Evolutionary conservation across 257 asterid genomes (phyloP), one percentile per base, ranked within the genome.

Genomic region (Nicotiana sylvestris): DNA sequence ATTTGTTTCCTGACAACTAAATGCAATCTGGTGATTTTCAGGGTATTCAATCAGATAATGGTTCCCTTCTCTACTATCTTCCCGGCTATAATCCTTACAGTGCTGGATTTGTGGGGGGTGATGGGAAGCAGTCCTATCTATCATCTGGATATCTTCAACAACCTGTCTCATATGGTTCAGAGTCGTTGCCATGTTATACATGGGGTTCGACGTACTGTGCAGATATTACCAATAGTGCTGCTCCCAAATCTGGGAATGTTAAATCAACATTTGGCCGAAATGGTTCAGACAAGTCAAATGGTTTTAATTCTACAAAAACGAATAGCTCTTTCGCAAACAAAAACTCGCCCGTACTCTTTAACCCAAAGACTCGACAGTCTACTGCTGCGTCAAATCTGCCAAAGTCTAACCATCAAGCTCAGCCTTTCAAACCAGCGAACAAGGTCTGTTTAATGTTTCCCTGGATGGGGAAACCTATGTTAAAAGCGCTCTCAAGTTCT

Each of bases 11-110:
- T 74, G 58, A 27, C 33, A 49, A 55, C 43, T 49, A 6, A 27
- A 49, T 60, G 8, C 27, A 64, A 57, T 13, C 4, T 64, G 51
- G 32, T 82, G 79, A 83, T 80, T 78, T 27, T 57, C 88, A 89
- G 94, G 92, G 90, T 39, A 29, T 84, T 67, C 92, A 82, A 37
- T 86, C 91, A 33, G 93, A 89, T 62, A 89, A 86, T 77, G 77
- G 90, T 76, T 91, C 94, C 55, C 82, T 83, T 66, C 83, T 89
- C 12, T 94, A 90, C 81, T 91, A 91, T 68, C 9, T 89, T 85
- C 96, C 96, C 57, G 89, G 95, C 64, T 88, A 88, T 77, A 89
- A 87, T 86, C 91, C 97, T 46, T 94, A 89, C 83, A 81, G 89
- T 32, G n/a, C 91, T 86, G 91, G 92, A 65, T 93, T 46, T 81